phyloP scores from a whole-genome alignment of 129 eudicot species.

The Chrysanthemum makinoi region DNA sequence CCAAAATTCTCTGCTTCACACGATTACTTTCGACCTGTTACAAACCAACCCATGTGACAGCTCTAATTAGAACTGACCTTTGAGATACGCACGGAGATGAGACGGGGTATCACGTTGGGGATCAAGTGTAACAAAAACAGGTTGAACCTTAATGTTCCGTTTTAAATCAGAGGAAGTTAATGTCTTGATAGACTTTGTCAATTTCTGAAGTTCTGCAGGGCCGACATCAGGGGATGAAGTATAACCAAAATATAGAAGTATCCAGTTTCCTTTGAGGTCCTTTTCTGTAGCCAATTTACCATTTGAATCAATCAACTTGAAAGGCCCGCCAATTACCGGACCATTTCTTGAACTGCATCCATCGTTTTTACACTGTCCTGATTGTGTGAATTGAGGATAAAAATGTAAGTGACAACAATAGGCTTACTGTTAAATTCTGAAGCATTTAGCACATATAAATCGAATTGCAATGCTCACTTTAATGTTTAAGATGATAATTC shows the following conservation, averaged over 20 bases:
- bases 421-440: too few species aligned
- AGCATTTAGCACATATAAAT: too few species aligned
- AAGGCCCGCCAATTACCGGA: slow-evolving; percentile 89
- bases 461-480: too few species aligned
- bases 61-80: slow-evolving; percentile 42
- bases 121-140: slow-evolving; percentile 85
- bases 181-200: slow-evolving; percentile 54
- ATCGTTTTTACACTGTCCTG: slow-evolving; percentile 61
- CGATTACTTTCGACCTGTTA: neutral
- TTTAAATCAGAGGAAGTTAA: slow-evolving; percentile 58
- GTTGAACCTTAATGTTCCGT: slow-evolving; percentile 53
- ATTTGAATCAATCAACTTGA: slow-evolving; percentile 60
- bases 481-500: too few species aligned
- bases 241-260: slow-evolving; percentile 86
- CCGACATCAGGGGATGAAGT: slow-evolving; percentile 98
- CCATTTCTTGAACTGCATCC: slow-evolving; percentile 58
- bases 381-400: slow-evolving; percentile 4
- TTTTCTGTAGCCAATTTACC: slow-evolving; percentile 60
- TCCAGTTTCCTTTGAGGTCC: slow-evolving; percentile 70
- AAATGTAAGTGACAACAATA: too few species aligned
- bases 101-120: slow-evolving; percentile 87
- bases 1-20: neutral
- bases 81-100: slow-evolving; percentile 77
- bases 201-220: slow-evolving; percentile 79
- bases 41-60: neutral